These are phyloP conservation scores for Metrosideros polymorpha DNA, from an alignment of 441 rosid genomes.

Conservation along the genomic window DNA sequence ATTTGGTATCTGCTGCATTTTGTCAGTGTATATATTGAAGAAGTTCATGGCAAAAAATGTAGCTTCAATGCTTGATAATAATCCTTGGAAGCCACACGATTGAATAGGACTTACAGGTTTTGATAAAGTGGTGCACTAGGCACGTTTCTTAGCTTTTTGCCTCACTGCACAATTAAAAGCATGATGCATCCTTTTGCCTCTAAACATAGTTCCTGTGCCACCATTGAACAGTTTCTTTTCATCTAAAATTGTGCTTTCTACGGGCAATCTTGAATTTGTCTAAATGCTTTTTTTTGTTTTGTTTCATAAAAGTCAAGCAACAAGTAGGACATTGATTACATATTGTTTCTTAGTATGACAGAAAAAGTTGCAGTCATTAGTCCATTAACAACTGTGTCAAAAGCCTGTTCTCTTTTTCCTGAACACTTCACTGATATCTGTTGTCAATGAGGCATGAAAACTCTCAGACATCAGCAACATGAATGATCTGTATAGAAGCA, in stretches of 20 bases:
- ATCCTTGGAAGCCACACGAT: neutral
- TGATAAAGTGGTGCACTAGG: neutral
- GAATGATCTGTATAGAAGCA: neutral
- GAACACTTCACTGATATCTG: neutral
- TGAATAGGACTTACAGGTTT: neutral
- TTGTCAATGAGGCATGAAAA: neutral
- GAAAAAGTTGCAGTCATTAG: rapidly evolving
- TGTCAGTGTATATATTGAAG: neutral
- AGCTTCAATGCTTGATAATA: neutral
- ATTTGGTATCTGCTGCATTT: neutral
- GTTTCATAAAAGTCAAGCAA: neutral
- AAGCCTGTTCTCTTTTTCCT: neutral
- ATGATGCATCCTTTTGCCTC: neutral
- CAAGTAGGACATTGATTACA: neutral
- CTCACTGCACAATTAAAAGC: neutral
- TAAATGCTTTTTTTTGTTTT: neutral
- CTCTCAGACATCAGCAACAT: neutral
- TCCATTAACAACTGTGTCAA: neutral
- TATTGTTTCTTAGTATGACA: neutral
- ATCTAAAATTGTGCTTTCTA: neutral
- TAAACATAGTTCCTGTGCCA: neutral
- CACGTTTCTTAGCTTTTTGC: neutral
- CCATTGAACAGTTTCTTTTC: neutral
- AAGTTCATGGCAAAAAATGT: neutral
- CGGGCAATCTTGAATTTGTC: neutral